phyloP scores from a whole-genome alignment of 257 asterid genomes.

The Gentiana straminea region DNA sequence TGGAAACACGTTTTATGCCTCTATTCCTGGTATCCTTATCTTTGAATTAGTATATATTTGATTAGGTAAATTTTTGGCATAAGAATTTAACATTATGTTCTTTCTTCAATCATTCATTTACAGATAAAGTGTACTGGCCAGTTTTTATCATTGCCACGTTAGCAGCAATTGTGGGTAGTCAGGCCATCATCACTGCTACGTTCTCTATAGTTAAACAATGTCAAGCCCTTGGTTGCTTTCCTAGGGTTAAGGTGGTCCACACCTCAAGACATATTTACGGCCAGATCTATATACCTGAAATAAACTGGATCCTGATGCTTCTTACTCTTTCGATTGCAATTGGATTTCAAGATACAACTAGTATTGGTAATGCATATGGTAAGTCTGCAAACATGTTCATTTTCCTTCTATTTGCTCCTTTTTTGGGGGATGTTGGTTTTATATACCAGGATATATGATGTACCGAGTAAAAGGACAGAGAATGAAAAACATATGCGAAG shows the following conservation, averaged over 20 bases:
- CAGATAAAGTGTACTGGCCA: slow-evolving; percentile 52
- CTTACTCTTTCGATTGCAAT: slow-evolving; percentile 45
- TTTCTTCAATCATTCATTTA: slow-evolving; percentile 8
- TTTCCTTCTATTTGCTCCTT: not conserved
- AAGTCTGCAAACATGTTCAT: slow-evolving; percentile 11
- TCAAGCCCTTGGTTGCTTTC: slow-evolving; percentile 56
- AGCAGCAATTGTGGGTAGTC: slow-evolving; percentile 55
- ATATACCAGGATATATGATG: no score
- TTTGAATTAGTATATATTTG: not conserved
- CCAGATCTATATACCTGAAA: slow-evolving; percentile 63
- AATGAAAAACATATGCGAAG: no score
- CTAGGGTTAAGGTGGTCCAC: slow-evolving; percentile 54
- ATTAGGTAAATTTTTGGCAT: slow-evolving; percentile 1
- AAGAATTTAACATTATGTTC: not conserved
- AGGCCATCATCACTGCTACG: slow-evolving; percentile 56
- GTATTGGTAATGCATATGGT: slow-evolving; percentile 68
- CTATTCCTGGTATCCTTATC: slow-evolving; percentile 53
- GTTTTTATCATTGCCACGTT: slow-evolving; percentile 49
- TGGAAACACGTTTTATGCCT: slow-evolving; percentile 59
- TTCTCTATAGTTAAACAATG: slow-evolving; percentile 64
- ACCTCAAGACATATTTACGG: slow-evolving; percentile 50
- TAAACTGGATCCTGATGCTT: slow-evolving; percentile 58
- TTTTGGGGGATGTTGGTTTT: not conserved
- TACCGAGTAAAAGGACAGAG: no score
- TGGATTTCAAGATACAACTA: slow-evolving; percentile 48